Evolutionary conservation across 192 early-diverging fungal species (phyloP).

Genomic region (Entophlyctis helioformis): DNA sequence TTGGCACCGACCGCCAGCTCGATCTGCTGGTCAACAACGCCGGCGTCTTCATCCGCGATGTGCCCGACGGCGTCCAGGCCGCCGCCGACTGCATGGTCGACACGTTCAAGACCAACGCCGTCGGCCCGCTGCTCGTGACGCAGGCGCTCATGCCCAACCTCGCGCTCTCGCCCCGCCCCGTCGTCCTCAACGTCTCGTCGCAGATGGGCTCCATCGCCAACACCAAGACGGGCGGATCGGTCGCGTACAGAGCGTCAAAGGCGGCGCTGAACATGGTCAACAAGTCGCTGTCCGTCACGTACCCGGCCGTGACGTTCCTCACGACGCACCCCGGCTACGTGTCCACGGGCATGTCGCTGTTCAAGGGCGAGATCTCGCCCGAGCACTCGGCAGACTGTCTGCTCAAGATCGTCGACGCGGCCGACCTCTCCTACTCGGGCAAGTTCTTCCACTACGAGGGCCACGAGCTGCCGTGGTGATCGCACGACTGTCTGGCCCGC

Average conservation of each 20-base stretch:
- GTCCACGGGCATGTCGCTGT: constrained; percentile 12
- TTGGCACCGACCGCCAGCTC: too few species aligned
- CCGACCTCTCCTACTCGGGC: constrained; percentile 1
- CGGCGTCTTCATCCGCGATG: too few species aligned
- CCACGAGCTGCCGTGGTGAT: constrained; percentile 29
- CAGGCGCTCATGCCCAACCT: constrained; percentile 8
- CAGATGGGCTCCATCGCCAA: constrained; percentile 13
- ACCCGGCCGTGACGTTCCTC: neutral
- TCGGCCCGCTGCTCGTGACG: constrained; percentile 16
- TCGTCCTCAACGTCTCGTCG: constrained; percentile 9
- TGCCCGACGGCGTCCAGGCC: too few species aligned
- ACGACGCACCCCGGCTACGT: constrained; percentile 16
- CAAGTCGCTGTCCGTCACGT: constrained; percentile 6
- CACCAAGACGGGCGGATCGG: constrained; percentile 8
- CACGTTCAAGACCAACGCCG: constrained; percentile 12
- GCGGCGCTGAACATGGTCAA: constrained; percentile 11
- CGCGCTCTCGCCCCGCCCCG: neutral
- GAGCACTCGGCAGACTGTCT: constrained; percentile 10
- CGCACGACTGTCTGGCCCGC: too few species aligned
- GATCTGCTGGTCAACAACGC: too few species aligned
- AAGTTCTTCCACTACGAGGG: constrained; percentile 2
- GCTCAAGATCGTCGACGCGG: constrained; percentile 10
- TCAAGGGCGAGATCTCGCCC: constrained; percentile 7
- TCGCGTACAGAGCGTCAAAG: constrained; percentile 14
- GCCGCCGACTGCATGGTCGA: too few species aligned